A percentile compares a stretch with the other conserved stretches of the same genome.
These are phyloP conservation scores for Eutrema salsugineum DNA, from an alignment of 441 rosid species.

Conservation along the genomic window DNA sequence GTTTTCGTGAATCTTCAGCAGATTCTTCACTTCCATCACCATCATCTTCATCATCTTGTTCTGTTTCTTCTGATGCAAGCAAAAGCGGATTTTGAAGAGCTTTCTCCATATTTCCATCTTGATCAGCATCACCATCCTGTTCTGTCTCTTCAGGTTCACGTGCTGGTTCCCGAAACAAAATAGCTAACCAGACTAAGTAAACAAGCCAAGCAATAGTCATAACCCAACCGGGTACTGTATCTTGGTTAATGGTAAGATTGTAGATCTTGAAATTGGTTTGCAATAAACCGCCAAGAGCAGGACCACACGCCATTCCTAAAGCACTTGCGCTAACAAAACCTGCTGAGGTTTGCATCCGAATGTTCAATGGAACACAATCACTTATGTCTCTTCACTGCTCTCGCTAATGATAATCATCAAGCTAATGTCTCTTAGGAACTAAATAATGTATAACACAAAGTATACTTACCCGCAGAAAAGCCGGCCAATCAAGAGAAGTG, in stretches of 20 bases:
- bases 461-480: slow-evolving; percentile 83
- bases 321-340: slow-evolving; percentile 99
- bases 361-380: slow-evolving; percentile 78
- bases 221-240: slow-evolving; percentile 94
- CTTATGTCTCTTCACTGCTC: slow-evolving; percentile 96
- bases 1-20: slow-evolving; percentile 47
- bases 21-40: slow-evolving; percentile 70
- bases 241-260: slow-evolving; percentile 64
- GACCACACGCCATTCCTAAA: slow-evolving; percentile 99
- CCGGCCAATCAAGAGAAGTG: slow-evolving; percentile 73
- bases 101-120: slow-evolving; percentile 59
- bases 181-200: slow-evolving; percentile 71
- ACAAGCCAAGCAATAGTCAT: slow-evolving; percentile 90
- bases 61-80: slow-evolving; percentile 41
- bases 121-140: slow-evolving; percentile 48
- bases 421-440: background rate
- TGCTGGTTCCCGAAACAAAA: slow-evolving; percentile 76
- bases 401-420: slow-evolving; percentile 39
- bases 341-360: slow-evolving; percentile 95
- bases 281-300: slow-evolving; percentile 92
- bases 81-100: slow-evolving; percentile 72
- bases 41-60: slow-evolving; percentile 55
- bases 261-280: slow-evolving; percentile 77
- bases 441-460: background rate
- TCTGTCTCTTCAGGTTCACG: slow-evolving; percentile 52